Evolutionary conservation across 108 stramenopile genomes (phyloP).

Genomic region (Epithemia pelagica): DNA sequence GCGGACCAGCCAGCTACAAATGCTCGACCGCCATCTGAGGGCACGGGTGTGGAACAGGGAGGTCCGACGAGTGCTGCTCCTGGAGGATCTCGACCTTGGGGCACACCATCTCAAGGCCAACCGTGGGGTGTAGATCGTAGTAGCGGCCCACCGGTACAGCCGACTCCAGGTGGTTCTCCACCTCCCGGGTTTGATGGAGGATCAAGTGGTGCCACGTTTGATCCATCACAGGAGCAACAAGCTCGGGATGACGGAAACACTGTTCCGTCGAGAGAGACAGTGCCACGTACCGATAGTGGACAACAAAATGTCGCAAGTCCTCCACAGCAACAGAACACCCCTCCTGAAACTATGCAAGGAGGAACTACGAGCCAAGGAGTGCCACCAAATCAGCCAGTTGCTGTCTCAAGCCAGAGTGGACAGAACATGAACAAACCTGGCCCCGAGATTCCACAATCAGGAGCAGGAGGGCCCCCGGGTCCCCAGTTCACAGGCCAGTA

Average conservation of each 20-base stretch:
- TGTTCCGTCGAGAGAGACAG: background rate
- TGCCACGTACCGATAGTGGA: background rate
- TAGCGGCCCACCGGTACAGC: background rate
- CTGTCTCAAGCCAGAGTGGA: too few species aligned
- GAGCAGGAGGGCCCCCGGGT: slow-evolving; percentile 6
- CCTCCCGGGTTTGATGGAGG: background rate
- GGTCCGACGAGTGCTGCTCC: too few species aligned
- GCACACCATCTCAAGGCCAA: background rate
- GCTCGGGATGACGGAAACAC: too few species aligned
- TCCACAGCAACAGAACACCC: slow-evolving; percentile 5
- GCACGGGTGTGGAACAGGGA: too few species aligned
- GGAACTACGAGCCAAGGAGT: slow-evolving; percentile 4
- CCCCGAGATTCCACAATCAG: slow-evolving; percentile 1
- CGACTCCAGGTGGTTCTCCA: too few species aligned
- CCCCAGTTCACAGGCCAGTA: background rate
- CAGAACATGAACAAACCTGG: slow-evolving; percentile 3
- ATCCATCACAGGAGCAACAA: background rate
- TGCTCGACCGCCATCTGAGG: too few species aligned
- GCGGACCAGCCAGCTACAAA: too few species aligned
- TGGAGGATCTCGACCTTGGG: too few species aligned
- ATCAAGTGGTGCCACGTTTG: background rate
- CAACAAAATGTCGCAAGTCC: slow-evolving; percentile 1
- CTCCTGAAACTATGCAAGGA: background rate
- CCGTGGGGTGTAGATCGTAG: background rate
- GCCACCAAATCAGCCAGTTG: background rate